These are phyloP conservation scores for Panicum hallii DNA, from an alignment of 202 grass and related monocot species.

Conservation along the genomic window DNA sequence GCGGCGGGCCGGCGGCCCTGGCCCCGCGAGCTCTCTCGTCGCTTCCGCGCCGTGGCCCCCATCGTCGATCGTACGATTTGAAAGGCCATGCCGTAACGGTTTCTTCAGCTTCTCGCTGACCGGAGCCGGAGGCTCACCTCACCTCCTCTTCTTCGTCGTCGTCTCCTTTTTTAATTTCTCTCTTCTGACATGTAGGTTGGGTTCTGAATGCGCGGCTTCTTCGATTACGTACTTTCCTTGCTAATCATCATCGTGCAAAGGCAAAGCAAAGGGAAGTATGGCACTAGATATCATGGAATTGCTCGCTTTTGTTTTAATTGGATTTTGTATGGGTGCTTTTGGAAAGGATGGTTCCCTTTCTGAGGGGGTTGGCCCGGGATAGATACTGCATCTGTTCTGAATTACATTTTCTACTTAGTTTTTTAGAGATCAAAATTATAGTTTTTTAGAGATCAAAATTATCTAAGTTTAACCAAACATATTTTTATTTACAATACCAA, in stretches of 20 bases:
- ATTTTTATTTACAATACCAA: too few relatives aligned
- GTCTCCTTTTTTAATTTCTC: too few relatives aligned
- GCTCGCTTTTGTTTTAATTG: not conserved
- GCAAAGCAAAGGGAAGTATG: not conserved
- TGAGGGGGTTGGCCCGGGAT: too few relatives aligned
- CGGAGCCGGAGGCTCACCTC: not conserved
- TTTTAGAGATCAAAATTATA: too few relatives aligned
- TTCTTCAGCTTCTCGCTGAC: not conserved
- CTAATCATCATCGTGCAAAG: not conserved
- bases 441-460: too few relatives aligned
- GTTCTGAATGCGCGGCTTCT: not conserved
- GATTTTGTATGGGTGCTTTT: not conserved
- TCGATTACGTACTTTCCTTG: not conserved
- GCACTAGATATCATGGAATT: not conserved
- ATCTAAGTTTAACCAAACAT: too few relatives aligned
- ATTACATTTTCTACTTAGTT: too few relatives aligned
- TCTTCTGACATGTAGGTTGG: not conserved
- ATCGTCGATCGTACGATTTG: not conserved
- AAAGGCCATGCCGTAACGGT: not conserved
- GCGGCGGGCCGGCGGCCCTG: not conserved
- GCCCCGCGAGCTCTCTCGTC: not conserved
- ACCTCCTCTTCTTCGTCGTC: too few relatives aligned
- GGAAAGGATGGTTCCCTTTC: not conserved
- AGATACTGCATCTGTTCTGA: too few relatives aligned
- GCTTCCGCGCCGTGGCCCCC: not conserved